phyloP scores from a whole-genome alignment of 441 rosid species.

The Adansonia grandidieri region DNA sequence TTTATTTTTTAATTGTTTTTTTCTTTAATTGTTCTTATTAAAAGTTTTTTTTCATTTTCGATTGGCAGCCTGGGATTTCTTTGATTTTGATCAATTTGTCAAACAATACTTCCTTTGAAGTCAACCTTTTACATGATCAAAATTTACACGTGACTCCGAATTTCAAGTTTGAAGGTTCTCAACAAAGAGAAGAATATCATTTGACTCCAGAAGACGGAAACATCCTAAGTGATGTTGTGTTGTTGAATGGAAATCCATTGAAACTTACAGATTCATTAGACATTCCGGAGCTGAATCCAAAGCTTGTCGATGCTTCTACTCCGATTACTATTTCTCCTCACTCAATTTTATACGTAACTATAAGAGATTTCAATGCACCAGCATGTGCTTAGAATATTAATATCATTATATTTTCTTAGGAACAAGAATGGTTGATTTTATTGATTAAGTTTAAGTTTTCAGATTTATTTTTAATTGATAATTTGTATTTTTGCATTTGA shows the following conservation, averaged over 20 bases:
- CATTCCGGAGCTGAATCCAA: constrained; percentile 53
- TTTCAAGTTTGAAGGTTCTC: background rate
- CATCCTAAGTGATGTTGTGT: constrained; percentile 56
- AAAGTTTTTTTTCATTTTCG: background rate
- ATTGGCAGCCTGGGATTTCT: constrained; percentile 51
- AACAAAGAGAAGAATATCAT: constrained; percentile 37
- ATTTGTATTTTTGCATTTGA: too few relatives aligned
- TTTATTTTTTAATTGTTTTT: background rate
- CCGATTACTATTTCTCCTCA: constrained; percentile 44
- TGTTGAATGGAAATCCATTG: constrained; percentile 57
- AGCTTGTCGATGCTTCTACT: constrained; percentile 35
- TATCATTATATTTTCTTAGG: too few relatives aligned
- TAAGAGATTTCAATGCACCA: constrained; percentile 26
- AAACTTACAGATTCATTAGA: constrained; percentile 41
- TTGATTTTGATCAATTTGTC: constrained; percentile 58
- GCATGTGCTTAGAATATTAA: too few relatives aligned
- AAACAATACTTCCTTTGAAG: constrained; percentile 38
- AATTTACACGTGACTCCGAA: constrained; percentile 14
- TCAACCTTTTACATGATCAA: constrained; percentile 37
- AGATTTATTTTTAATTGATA: too few relatives aligned
- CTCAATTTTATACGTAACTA: constrained; percentile 42
- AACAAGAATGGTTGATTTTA: too few relatives aligned
- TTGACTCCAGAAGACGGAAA: constrained; percentile 64
- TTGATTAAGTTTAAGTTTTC: too few relatives aligned
- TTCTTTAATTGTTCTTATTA: background rate